Percentiles rank a stretch among this genome's conserved stretches.
phyloP scores from a whole-genome alignment of 768 basidiomycete genomes.

The Suillus paluster region DNA sequence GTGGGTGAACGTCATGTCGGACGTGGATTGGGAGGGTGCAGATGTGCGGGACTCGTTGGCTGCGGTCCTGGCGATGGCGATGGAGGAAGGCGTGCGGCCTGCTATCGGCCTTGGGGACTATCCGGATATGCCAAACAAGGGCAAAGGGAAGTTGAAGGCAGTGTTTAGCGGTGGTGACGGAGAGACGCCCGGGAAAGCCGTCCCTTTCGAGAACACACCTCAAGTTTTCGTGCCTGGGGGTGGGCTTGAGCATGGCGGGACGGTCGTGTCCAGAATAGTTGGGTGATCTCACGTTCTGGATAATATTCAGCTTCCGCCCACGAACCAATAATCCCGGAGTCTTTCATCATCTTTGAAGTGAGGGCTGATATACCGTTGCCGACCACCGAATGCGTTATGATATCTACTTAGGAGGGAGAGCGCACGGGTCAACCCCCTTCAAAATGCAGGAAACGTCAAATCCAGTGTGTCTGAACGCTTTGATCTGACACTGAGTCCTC shows the following conservation, averaged over 20 bases:
- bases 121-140: conserved; percentile 9
- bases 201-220: conserved; percentile 42
- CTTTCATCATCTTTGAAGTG: too few species aligned
- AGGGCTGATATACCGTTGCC: too few species aligned
- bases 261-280: conserved; percentile 41
- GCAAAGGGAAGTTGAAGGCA: conserved; percentile 35
- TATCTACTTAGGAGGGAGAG: too few species aligned
- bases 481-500: too few species aligned
- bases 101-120: conserved; percentile 28
- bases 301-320: too few species aligned
- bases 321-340: too few species aligned
- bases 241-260: conserved; percentile 37
- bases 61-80: conserved; percentile 43
- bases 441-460: too few species aligned
- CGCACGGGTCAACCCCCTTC: too few species aligned
- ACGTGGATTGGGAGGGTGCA: conserved; percentile 83
- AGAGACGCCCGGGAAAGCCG: conserved; percentile 28
- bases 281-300: conserved; percentile 15
- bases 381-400: too few species aligned
- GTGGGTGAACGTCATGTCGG: conserved; percentile 81
- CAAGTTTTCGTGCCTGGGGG: conserved; percentile 31
- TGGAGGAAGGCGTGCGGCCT: conserved; percentile 37
- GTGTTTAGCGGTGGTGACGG: conserved; percentile 15
- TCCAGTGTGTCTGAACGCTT: too few species aligned
- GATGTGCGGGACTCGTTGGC: conserved; percentile 62